Evolutionary conservation across 495 filamentous ascomycete species (phyloP), one percentile per base, ranked within the genome.

Genomic region (Aspergillus incahuasiensis): DNA sequence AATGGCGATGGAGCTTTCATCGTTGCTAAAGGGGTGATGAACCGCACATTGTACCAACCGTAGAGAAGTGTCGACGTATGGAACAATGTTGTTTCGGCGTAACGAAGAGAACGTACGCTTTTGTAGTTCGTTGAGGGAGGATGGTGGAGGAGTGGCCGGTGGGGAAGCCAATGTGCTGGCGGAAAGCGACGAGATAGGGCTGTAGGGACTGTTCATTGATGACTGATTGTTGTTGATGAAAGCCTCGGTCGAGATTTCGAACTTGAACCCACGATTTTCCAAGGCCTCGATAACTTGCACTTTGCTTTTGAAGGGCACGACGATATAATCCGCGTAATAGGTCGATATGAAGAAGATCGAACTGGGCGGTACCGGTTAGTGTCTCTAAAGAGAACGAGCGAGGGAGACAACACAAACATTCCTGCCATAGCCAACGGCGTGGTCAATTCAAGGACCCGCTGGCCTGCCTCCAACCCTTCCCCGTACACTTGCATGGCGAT

Each of bases 311-410:
- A 78, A 72, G 5, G 94, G 94, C 5, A 97, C 90, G 16, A 98
- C 78, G 60, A 98, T 95, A 73, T 95, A 98, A 71, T 98, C 94
- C 12, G 89, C 90, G 67, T 95, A 97, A 69, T 98, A 98, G 20
- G 94, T 97, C 0, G 92, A 95, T 65, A 97, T 95, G 77, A 98
- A 97, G 70, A 97, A 97, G 59, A 98, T 95, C 38, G 94, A 88
- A 32, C 86, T 87, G 51, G 53, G 5, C 13, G 47, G 16, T 48
- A 19, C 13, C 16, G 9, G 39, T 63, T 35, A 64, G 55, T 21
- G 16, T 15, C 15, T 38, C 22, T 1, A 28, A n/a, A 6, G 8
- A 18, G 16, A 46, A 6, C 13, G 22, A 15, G 13, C 9, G 6
- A 16, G 30, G 20, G 13, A 2, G n/a, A 51, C 30, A 44, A 19